Evolutionary conservation across 2,329 filamentous ascomycete species (phyloP), one percentile per base, ranked within the genome.

Genomic region (Cephalotrichum gorgonifer): DNA sequence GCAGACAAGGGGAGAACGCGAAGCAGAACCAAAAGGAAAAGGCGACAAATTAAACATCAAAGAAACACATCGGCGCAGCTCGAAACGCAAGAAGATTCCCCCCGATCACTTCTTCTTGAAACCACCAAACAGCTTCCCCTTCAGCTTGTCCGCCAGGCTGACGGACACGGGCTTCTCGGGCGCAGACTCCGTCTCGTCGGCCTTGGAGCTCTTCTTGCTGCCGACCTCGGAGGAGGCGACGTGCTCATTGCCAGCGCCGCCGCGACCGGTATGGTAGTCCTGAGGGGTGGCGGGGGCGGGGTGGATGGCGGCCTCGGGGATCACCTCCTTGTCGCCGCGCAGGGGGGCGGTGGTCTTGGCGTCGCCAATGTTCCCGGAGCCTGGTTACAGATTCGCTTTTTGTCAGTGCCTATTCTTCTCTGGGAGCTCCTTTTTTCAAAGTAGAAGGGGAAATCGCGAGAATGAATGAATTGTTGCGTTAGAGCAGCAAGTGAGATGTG

Each of bases 311-410:
- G 60, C 67, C 44, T 75, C 72, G 41, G 79, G 76, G 17, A 82
- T 58, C 38, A 76, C 51, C 45, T 79, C 76, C 52, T 65, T 60
- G 63, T 81, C 78, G 25, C 60, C 64, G 57, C 76, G 74, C 44
- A 62, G 58, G 9, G 56, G 52, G 4, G 64, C 44, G 27, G 66
- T 58, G 33, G 58, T 61, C 58, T 69, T 68, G 17, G 66, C 57
- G 55, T 80, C 77, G 57, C 66, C 70, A 56, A 81, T 79, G 64
- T 81, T 81, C 50, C 75, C 78, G 20, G 73, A 72, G 44, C 77
- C 77, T 81, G 54, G n/a, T n/a, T n/a, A n/a, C n/a, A n/a, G n/a
- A n/a, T 15, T 20, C 31, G 11, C 15, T 35, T 25, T 39, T n/a
- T 20, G 25, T 15, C 14, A 27, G 11, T n/a, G 25, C n/a, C 11